These are phyloP conservation scores for Sphaceloma murrayae DNA, from an alignment of 2,329 filamentous ascomycete genomes.

Conservation along the genomic window DNA sequence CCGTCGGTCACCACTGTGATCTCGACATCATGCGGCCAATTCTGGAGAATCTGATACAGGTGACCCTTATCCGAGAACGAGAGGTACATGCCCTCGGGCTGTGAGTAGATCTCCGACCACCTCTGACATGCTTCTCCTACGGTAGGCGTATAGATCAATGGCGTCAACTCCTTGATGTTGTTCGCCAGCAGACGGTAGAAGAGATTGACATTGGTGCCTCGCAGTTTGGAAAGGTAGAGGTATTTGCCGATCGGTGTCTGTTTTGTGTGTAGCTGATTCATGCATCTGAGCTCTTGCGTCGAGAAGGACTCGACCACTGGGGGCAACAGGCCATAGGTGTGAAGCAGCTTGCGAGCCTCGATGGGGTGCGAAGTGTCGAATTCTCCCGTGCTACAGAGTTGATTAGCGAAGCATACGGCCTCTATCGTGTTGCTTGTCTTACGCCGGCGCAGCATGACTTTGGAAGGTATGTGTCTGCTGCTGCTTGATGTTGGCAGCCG, in stretches of 20 bases:
- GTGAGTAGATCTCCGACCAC: constrained; percentile 92
- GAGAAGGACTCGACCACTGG: constrained; percentile 43
- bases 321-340: constrained; percentile 45
- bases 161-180: constrained; percentile 66
- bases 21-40: constrained; percentile 90
- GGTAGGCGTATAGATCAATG: constrained; percentile 77
- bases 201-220: constrained; percentile 66
- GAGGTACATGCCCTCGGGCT: constrained; percentile 90
- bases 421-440: too few relatives aligned
- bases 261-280: constrained; percentile 64
- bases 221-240: constrained; percentile 67
- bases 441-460: constrained; percentile 1
- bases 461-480: not conserved
- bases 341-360: constrained; percentile 42
- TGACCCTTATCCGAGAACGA: constrained; percentile 91
- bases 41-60: constrained; percentile 75
- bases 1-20: constrained; percentile 97
- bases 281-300: constrained; percentile 44
- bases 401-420: not conserved
- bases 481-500: constrained; percentile 10
- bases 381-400: constrained; percentile 31
- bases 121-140: constrained; percentile 94
- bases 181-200: constrained; percentile 76
- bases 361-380: constrained; percentile 42
- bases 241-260: constrained; percentile 70